phyloP scores from a whole-genome alignment of 1,284 basidiomycete genomes.

The Austroboletus niveus region DNA sequence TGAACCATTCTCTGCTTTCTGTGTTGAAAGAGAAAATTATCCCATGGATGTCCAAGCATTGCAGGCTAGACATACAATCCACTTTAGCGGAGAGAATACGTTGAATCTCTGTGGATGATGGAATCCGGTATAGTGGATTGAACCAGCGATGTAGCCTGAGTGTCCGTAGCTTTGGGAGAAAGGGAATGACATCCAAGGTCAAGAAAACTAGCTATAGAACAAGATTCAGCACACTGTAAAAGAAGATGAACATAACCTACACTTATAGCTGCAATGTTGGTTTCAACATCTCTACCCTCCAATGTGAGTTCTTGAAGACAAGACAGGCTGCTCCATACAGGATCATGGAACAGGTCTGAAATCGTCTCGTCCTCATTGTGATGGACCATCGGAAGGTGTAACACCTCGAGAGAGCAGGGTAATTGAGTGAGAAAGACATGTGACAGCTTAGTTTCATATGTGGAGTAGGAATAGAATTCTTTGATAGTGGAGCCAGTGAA shows the following conservation, averaged over 20 bases:
- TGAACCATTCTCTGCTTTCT: not conserved
- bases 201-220: no score
- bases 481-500: no score
- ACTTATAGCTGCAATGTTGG: not conserved
- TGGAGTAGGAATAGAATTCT: no score
- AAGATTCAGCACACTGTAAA: no score
- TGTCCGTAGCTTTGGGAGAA: not conserved
- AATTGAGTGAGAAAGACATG: not conserved
- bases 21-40: not conserved
- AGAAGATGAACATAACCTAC: not conserved
- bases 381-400: not conserved
- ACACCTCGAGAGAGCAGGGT: not conserved
- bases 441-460: no score
- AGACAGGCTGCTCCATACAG: no score
- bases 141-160: not conserved
- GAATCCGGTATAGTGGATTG: not conserved
- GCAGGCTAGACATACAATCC: not conserved
- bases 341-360: not conserved
- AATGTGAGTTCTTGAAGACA: not conserved
- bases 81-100: not conserved
- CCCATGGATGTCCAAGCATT: not conserved
- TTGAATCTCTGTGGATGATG: not conserved
- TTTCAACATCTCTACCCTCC: no score
- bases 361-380: not conserved
- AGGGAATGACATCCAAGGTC: not conserved